Base-by-base conservation (phyloP, 768 basidiomycete species). In the Mycena rosella region DNA sequence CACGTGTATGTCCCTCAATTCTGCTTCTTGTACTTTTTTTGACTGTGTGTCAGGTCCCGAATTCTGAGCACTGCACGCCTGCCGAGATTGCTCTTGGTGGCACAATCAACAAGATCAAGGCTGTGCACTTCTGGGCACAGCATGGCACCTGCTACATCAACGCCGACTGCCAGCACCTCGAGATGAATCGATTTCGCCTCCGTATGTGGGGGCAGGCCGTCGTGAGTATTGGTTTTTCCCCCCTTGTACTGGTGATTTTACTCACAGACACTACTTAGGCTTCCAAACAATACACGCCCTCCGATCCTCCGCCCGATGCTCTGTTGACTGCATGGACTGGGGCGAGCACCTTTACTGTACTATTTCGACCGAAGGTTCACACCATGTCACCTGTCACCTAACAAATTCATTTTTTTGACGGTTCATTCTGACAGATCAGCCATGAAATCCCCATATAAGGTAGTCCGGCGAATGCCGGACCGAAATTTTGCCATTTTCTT, bases 91-190 rank as follows among this genome's bases (percentile, higher is more conserved):
- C 61, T 44, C 15, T 36, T 9, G 61, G 27, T 1, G 24, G 40
- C 1, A 44, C 40, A 20, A 45, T 63, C 14, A 30, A 63, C 22
- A 27, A 45, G n/a, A 54, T 63, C 61, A 53, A 54, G 29, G 51
- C 61, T 32, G 61, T 52, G n/a, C 61, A 63, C 38, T 45, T 42
- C 5, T 63, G 61, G 26, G 42, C 40, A 2, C 40, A 53, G 20
- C 61, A 63, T 30, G 61, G 52, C 32, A 36, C 29, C 6, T 63
- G 61, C 22, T 63, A 54, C 38, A 54, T 63, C 34, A 40, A 45
- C 10, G 61, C 9, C 8, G n/a, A 55, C 8, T n/a, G 20, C 18
- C 27, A 63, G n/a, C 61, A 63, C 52, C 20, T 54, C 6, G 53
- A 53, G 13, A 53, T 63, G 29, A 63, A 63, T 22, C 52, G 61